Conservation (phyloP, 2,329 filamentous ascomycete genomes). For the Nemania serpens region DNA sequence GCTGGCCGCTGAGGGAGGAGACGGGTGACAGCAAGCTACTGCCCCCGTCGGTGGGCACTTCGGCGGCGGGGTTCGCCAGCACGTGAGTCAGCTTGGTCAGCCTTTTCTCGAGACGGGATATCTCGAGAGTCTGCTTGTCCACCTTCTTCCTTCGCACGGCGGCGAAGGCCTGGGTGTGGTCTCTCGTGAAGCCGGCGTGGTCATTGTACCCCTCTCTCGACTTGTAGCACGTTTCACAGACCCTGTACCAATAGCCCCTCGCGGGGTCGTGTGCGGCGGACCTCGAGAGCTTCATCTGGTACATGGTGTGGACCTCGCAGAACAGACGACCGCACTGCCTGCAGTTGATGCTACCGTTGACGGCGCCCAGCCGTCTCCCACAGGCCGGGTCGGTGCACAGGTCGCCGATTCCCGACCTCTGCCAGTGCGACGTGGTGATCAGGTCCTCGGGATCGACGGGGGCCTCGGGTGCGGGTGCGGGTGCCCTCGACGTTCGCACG, state of each 20-base stretch:
- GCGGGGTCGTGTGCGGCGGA: conserved; percentile 89
- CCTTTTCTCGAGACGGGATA: conserved; percentile 87
- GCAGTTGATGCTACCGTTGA: conserved; percentile 89
- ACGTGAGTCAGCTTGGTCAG: conserved; percentile 87
- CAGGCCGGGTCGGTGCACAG: conserved; percentile 86
- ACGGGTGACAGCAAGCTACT: conserved; percentile 64
- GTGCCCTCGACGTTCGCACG: conserved; percentile 42
- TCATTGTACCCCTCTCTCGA: conserved; percentile 95
- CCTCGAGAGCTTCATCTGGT: conserved; percentile 95
- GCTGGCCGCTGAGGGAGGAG: conserved; percentile 67
- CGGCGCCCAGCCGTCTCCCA: conserved; percentile 75
- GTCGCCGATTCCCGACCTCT: conserved; percentile 74
- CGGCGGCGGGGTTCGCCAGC: conserved; percentile 74
- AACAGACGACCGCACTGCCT: conserved; percentile 91
- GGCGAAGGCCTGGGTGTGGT: conserved; percentile 74
- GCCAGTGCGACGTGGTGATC: conserved; percentile 89
- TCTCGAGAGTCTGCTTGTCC: conserved; percentile 84
- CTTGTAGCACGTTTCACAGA: conserved; percentile 99
- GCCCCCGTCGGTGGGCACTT: conserved; percentile 50
- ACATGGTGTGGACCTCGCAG: conserved; percentile 98
- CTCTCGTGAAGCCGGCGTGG: conserved; percentile 70
- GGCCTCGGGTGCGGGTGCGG: conserved; percentile 43
- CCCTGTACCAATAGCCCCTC: conserved; percentile 87
- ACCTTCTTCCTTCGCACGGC: conserved; percentile 75
- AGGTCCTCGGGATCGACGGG: conserved; percentile 82